Base-by-base conservation (phyloP, 1,284 basidiomycete species). In the Leccinum griseonigrum region DNA sequence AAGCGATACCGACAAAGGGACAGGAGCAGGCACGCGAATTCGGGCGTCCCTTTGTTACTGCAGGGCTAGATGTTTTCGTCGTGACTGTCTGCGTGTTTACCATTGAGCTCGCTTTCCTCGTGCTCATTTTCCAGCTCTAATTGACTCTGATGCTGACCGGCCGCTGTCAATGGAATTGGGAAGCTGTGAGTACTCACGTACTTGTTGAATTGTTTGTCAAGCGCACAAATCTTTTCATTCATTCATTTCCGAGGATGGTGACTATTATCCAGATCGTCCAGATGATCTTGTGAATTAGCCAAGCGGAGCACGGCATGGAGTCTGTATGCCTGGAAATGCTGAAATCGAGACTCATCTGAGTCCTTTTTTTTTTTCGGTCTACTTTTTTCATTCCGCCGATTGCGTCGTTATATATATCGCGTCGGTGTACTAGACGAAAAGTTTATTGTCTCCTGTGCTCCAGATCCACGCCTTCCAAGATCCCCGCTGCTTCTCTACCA, bases 11-110 rank as follows among this genome's bases (percentile, higher is more conserved):
- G 54, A 87, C 86, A 1, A 78, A 81, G 22, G 88, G 88, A 0
- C 85, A 87, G 66, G 81, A 85, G 57, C 78, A 78, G 36, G 81
- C 78, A 40, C 83, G 85, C 7, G 79, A 88, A 7, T 90, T 87
- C 67, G 91, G 90, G 0, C 79, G 88, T 26, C 90, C 91, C 13
- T 94, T 92, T 71, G 73, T 87, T n/a, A 92, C 91, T 1, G 90
- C 92, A 13, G 92, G 92, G 5, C 84, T 86, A 79, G 85, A 88
- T 56, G 88, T 91, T 1, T 65, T 90, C 1, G 76, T 79, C 7
- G 84, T 93, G 6, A 80, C 87, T 0, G 67, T 78, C 8, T 78
- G 90, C 4, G 90, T 93, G 0, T 83, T 83, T 2, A 74, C 77
- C 0, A 83, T 88, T 10, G 90, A 93, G 70, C 75, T 92, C 57